Percentiles rank a stretch among this genome's conserved stretches.
These are phyloP conservation scores for Schwanniomyces polymorphus DNA, from an alignment of 805 yeast species.

Conservation along the genomic window DNA sequence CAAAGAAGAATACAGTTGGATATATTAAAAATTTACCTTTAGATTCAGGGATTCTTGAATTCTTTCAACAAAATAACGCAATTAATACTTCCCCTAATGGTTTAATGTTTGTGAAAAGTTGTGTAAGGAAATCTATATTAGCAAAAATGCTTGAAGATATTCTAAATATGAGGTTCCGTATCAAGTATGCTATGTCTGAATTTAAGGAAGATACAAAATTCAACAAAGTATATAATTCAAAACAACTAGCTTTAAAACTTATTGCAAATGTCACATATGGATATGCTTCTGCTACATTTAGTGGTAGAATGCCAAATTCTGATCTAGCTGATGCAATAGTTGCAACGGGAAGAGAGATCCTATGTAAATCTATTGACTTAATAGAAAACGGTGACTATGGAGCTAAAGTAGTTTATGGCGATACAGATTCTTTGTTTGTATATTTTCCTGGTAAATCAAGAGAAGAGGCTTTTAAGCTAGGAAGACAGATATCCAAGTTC, in stretches of 20 bases:
- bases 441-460: conserved; percentile 81
- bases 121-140: conserved; percentile 67
- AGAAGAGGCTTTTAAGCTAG: conserved; percentile 75
- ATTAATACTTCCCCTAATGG: conserved; percentile 86
- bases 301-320: conserved; percentile 96
- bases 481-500: conserved; percentile 62
- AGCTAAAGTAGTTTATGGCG: conserved; percentile 95
- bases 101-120: conserved; percentile 65
- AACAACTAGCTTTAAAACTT: conserved; percentile 84
- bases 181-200: conserved; percentile 71
- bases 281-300: conserved; percentile 89
- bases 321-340: conserved; percentile 96
- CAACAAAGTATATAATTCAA: conserved; percentile 60
- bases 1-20: conserved; percentile 53
- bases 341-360: conserved; percentile 82
- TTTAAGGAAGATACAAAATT: conserved; percentile 45
- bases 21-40: conserved; percentile 44
- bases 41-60: conserved; percentile 55
- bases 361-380: conserved; percentile 64
- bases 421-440: conserved; percentile 91
- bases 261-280: conserved; percentile 97
- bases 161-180: conserved; percentile 73
- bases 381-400: conserved; percentile 73
- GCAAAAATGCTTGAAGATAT: conserved; percentile 86
- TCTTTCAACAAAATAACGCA: conserved; percentile 48